These are phyloP conservation scores for Leptographium lundbergii DNA, from an alignment of 2,329 filamentous ascomycete genomes.

Conservation along the genomic window DNA sequence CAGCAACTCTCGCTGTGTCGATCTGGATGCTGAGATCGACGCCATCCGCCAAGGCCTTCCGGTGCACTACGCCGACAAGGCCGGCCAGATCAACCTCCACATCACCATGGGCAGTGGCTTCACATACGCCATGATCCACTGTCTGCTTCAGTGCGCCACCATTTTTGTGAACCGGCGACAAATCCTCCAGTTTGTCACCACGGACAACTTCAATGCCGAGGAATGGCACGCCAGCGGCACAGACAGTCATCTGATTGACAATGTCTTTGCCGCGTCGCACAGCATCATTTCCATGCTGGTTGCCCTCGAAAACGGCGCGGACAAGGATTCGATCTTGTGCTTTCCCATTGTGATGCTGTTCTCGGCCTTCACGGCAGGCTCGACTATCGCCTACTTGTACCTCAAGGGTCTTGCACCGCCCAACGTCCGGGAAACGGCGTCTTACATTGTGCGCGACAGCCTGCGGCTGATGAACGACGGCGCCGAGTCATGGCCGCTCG, in stretches of 20 bases:
- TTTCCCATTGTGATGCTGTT: conserved; percentile 54
- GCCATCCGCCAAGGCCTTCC: conserved; percentile 40
- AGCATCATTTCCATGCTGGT: conserved; percentile 43
- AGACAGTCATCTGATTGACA: conserved; percentile 38
- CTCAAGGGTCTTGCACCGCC: conserved; percentile 45
- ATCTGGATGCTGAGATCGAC: conserved; percentile 42
- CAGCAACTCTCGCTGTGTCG: conserved; percentile 38
- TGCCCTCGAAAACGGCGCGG: conserved; percentile 41
- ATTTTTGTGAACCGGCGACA: conserved; percentile 49
- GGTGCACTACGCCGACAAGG: conserved; percentile 48
- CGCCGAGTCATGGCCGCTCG: conserved; percentile 46
- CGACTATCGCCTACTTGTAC: conserved; percentile 49
- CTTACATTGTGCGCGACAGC: conserved; percentile 43
- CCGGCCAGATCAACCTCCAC: conserved; percentile 47
- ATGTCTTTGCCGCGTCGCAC: conserved; percentile 45
- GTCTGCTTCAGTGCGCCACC: conserved; percentile 45
- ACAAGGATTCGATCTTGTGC: conserved; percentile 46
- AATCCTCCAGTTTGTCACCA: conserved; percentile 43
- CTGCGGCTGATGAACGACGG: conserved; percentile 46
- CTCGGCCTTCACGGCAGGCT: conserved; percentile 47
- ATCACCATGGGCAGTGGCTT: conserved; percentile 53
- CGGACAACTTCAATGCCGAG: conserved; percentile 39
- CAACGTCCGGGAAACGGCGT: conserved; percentile 43
- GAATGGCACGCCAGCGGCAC: conserved; percentile 34
- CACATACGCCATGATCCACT: conserved; percentile 51